Conservation (phyloP, 768 basidiomycete species). For the Polyporus arcularius region DNA sequence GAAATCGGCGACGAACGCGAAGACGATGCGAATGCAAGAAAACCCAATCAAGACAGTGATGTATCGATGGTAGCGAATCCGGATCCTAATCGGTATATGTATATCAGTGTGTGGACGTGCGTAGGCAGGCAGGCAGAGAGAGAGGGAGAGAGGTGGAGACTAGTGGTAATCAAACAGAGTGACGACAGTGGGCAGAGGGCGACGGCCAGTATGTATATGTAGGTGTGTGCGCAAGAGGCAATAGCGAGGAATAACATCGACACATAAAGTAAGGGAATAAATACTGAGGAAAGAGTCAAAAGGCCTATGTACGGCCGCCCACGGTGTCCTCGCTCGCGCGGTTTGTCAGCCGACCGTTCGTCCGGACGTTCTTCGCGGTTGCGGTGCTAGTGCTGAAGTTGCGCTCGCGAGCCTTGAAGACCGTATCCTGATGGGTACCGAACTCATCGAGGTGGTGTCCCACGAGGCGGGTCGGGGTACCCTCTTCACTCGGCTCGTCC, state of each 20-base stretch:
- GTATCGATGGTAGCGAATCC: background rate
- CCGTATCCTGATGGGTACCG: constrained; percentile 15
- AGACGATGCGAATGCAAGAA: constrained; percentile 4
- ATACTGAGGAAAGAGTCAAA: constrained; percentile 13
- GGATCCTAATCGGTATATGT: background rate
- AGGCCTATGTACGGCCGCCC: constrained; percentile 13
- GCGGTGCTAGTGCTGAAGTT: constrained; percentile 57
- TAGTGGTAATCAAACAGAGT: background rate
- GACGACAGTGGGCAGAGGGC: background rate
- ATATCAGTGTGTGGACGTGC: background rate
- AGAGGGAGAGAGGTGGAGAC: background rate
- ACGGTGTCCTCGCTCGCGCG: constrained; percentile 43
- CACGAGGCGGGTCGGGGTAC: constrained; percentile 24
- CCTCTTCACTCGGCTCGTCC: constrained; percentile 20
- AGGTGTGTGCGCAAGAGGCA: background rate
- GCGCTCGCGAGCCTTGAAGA: constrained; percentile 49
- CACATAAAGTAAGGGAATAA: constrained; percentile 23
- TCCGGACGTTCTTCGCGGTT: constrained; percentile 46
- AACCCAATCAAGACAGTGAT: constrained; percentile 1
- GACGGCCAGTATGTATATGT: background rate
- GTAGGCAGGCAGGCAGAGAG: constrained; percentile 5
- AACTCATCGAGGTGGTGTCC: constrained; percentile 35
- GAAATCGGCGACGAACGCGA: constrained; percentile 6
- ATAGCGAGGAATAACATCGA: constrained; percentile 8
- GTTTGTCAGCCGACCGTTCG: constrained; percentile 33